Evolutionary conservation across 2,329 filamentous ascomycete species (phyloP).

Genomic region (Pseudogymnoascus sp.): DNA sequence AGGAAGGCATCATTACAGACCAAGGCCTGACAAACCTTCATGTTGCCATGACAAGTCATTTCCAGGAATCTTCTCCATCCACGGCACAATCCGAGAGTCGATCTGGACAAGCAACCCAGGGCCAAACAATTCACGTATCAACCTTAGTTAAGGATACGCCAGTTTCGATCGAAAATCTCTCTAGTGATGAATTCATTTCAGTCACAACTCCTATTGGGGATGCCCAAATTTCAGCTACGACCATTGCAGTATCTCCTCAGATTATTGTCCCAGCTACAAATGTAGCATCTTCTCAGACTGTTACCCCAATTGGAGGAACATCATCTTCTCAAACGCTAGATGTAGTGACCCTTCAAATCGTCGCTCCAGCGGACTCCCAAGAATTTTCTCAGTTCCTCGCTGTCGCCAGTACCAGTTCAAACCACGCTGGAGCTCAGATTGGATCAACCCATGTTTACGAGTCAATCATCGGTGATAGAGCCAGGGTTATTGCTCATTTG

Average conservation of each 20-base stretch:
- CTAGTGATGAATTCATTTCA: neutral
- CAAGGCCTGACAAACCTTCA: neutral
- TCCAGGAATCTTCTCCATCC: neutral
- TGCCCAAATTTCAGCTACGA: neutral
- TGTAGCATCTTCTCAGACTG: neutral
- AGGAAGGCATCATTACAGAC: neutral
- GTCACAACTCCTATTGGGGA: neutral
- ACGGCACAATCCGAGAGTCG: neutral
- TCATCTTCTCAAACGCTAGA: neutral
- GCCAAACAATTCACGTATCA: neutral
- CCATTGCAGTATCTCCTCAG: neutral
- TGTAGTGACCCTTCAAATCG: neutral
- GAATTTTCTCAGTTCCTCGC: neutral
- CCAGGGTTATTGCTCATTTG: neutral
- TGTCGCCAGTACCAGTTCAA: neutral
- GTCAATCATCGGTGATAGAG: neutral
- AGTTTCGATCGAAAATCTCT: neutral
- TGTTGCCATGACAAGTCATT: neutral
- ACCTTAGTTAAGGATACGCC: neutral
- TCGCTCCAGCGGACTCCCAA: neutral
- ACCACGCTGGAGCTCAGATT: neutral
- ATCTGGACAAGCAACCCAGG: neutral
- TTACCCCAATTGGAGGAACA: neutral
- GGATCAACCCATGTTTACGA: neutral
- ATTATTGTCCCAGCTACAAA: neutral